Base-by-base conservation (phyloP, 352 stramenopile species). In the Globisporangium alternatum region DNA sequence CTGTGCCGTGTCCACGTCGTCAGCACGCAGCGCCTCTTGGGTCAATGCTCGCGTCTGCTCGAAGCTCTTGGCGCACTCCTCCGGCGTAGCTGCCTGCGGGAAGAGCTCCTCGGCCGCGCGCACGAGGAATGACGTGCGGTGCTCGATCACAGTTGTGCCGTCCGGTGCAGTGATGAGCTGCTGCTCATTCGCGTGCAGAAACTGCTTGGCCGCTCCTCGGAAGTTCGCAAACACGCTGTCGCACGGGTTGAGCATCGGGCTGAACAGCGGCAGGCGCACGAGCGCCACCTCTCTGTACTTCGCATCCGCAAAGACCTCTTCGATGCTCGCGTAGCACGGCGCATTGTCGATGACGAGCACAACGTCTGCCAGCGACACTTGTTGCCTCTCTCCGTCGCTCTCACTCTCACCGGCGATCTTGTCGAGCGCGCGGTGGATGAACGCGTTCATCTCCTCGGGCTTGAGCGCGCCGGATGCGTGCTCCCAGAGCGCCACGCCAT, bases 121-220 rank as follows among this genome's bases (percentile, higher is more conserved):
- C 9, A 62, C 25, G 45, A 68, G 56, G 25, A 60, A 68, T n/a
- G 39, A 49, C 37, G 63, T 60, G 48, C 63, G 63, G 47, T 68
- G 63, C 63, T 68, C 63, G 21, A 68, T 63, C 15, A 60, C 37
- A 2, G 55, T 64, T 9, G 55, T 64, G 21, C 63, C 48, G 30
- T 68, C 63, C 2, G 31, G 30, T 12, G 56, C 10, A 5, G 48
- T 51, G 3, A 39, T 25, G 25, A 59, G 30, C 37, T 28, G 47
- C 47, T 54, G 22, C 44, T 64, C 47, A 31, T 68, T 41, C 12
- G 30, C 6, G 39, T 52, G 60, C 28, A 69, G 25, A 12, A 58
- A 66, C 58, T 66, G 30, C 58, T 65, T 65, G 21, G 56, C 49
- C 8, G 52, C 30, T 10, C 31, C 30, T 19, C 43, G 21, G 31